Conservation (phyloP, 192 early-diverging fungal genomes). For the Funneliformis geosporum region DNA sequence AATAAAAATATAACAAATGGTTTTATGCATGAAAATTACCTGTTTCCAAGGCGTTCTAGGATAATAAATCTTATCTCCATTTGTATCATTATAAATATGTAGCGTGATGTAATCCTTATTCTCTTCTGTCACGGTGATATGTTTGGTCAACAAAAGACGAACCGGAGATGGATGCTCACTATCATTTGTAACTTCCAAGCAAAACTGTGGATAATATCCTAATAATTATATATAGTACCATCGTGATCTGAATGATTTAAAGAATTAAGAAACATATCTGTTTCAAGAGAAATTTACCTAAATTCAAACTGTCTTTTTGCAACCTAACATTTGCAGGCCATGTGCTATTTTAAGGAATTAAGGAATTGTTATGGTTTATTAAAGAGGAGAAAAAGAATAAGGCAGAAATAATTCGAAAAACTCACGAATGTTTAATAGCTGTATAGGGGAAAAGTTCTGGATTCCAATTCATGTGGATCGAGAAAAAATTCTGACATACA, state of each 20-base stretch:
- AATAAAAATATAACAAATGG: not conserved
- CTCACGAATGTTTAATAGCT: conserved; percentile 73
- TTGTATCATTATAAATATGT: conserved; percentile 75
- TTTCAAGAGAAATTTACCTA: conserved; percentile 30
- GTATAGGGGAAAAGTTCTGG: conserved; percentile 70
- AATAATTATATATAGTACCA: conserved; percentile 27
- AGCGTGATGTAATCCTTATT: conserved; percentile 88
- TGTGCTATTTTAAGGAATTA: conserved; percentile 24
- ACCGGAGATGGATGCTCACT: conserved; percentile 57
- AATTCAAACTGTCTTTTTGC: conserved; percentile 37
- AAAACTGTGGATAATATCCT: conserved; percentile 82
- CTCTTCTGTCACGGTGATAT: conserved; percentile 77
- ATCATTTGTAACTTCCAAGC: conserved; percentile 60
- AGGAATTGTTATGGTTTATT: not conserved
- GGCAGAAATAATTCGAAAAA: conserved; percentile 2
- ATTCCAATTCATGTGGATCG: conserved; percentile 92
- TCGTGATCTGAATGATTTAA: not conserved
- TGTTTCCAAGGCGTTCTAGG: conserved; percentile 56
- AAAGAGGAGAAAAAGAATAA: not conserved
- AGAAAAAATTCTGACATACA: conserved; percentile 75
- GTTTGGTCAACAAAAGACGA: conserved; percentile 84
- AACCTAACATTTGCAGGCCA: conserved; percentile 37
- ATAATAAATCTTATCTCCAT: conserved; percentile 67
- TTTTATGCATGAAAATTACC: conserved; percentile 16
- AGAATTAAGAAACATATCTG: not conserved